Evolutionary conservation across 805 yeast species (phyloP), one percentile per base, ranked within the genome.

Genomic region (Maudiozyma saulgeensis): DNA sequence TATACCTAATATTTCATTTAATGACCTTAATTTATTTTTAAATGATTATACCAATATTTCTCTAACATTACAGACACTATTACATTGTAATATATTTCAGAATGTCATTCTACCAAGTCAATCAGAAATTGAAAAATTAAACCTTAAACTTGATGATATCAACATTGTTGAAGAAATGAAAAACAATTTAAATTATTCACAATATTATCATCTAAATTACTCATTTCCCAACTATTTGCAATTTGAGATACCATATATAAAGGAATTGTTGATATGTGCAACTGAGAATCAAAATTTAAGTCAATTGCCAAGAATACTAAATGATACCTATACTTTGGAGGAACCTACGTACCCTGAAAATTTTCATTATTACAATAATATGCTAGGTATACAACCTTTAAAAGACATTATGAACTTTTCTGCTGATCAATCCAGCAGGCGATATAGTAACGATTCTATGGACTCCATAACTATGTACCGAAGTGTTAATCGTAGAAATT

Each of bases 301-400:
- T 11, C 12, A 9, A 28, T 8, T 11, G 3, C 32, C 12, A 4
- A 28, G 8, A 28, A 9, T 28, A 9, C 8, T 28, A 28, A 28
- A 28, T 6, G 32, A 28, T 28, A 28, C 12, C 3, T 9, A 28
- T 11, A 28, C 32, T 11, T 9, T 28, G 9, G 32, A 28, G 8
- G 32, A 28, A 15, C 18, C 40, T 8, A 2, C 8, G 3, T 8
- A 31, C 7, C 40, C 47, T 8, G n/a, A 21, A 18, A 18, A 13
- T 34, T 28, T 41, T 4, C 11, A 41, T 37, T 15, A 19, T 9
- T 40, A 35, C 32, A 52, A 53, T 45, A 52, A 57, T 9, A 52
- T 59, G 12, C 55, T 62, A 2, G 62, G 63, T 3, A 53, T 63
- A 7, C 55, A 51, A 38, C 58, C 58, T 41, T 53, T 62, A 23